phyloP scores from a whole-genome alignment of 495 filamentous ascomycete genomes.

The Cercophora newfieldiana region DNA sequence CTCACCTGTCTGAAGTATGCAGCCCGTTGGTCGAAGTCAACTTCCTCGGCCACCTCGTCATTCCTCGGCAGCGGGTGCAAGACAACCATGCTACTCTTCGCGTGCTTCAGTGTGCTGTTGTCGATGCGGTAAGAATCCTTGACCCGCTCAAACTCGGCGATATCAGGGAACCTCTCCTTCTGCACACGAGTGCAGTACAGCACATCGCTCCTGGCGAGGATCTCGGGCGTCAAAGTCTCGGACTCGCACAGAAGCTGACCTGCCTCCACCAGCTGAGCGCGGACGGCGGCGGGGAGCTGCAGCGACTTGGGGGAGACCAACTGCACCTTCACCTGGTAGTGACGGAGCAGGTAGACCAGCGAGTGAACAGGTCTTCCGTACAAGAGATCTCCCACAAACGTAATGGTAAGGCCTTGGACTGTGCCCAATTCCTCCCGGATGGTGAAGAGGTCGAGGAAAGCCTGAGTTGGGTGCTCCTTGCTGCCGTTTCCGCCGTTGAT shows the following conservation, averaged over 20 bases:
- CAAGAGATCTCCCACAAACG: slow-evolving; percentile 88
- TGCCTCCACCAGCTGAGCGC: slow-evolving; percentile 64
- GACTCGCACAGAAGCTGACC: slow-evolving; percentile 75
- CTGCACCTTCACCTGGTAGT: slow-evolving; percentile 93
- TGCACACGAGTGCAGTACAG: slow-evolving; percentile 96
- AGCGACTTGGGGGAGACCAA: slow-evolving; percentile 81
- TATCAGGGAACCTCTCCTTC: slow-evolving; percentile 86
- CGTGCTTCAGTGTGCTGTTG: slow-evolving; percentile 84
- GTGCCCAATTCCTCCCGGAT: slow-evolving; percentile 96
- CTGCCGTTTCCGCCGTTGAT: slow-evolving; percentile 97
- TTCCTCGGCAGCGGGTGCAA: slow-evolving; percentile 96
- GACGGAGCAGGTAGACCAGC: slow-evolving; percentile 84
- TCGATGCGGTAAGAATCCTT: slow-evolving; percentile 87
- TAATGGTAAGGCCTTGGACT: slow-evolving; percentile 90
- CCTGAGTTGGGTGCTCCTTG: slow-evolving; percentile 94
- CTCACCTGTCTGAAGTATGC: slow-evolving; percentile 99
- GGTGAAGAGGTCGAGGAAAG: slow-evolving; percentile 97
- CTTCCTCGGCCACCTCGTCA: slow-evolving; percentile 87
- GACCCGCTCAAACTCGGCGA: slow-evolving; percentile 76
- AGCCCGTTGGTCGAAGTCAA: slow-evolving; percentile 94
- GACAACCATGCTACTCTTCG: slow-evolving; percentile 87
- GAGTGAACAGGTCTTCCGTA: slow-evolving; percentile 96
- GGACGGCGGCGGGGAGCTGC: slow-evolving; percentile 72
- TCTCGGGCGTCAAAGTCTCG: slow-evolving; percentile 77
- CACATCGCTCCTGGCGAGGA: slow-evolving; percentile 80